phyloP scores from a whole-genome alignment of 1,139 yeast genomes.

The Blastobotrys apis region DNA sequence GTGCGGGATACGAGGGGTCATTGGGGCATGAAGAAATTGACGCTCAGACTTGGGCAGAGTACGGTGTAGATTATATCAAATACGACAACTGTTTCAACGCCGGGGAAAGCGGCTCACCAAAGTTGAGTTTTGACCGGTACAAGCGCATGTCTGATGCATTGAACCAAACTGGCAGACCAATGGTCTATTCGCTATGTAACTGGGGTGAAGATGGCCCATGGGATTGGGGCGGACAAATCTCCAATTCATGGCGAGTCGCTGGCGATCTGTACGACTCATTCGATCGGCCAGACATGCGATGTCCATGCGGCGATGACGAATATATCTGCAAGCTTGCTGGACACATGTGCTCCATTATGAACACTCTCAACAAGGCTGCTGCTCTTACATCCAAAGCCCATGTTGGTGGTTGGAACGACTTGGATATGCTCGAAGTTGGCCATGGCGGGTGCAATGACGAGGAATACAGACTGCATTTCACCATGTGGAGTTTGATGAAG shows the following conservation, averaged over 20 bases:
- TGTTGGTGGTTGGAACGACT: slow-evolving; percentile 31
- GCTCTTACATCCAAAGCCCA: slow-evolving; percentile 1
- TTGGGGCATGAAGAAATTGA: slow-evolving; percentile 31
- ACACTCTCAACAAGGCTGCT: slow-evolving; percentile 31
- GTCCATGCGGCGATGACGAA: slow-evolving; percentile 29
- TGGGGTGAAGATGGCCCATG: slow-evolving; percentile 35
- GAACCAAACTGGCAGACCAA: slow-evolving; percentile 30
- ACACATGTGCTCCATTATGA: slow-evolving; percentile 30
- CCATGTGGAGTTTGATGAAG: slow-evolving; percentile 31
- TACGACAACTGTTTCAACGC: slow-evolving; percentile 34
- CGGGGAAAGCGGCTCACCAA: slow-evolving; percentile 30
- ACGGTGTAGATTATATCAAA: slow-evolving; percentile 34
- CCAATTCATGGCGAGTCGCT: slow-evolving; percentile 33
- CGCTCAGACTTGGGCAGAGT: slow-evolving; percentile 31
- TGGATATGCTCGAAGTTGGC: slow-evolving; percentile 34
- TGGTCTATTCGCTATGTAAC: slow-evolving; percentile 33
- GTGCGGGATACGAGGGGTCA: slow-evolving; percentile 33
- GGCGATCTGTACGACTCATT: slow-evolving; percentile 31
- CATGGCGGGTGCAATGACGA: slow-evolving; percentile 32
- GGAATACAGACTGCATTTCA: slow-evolving; percentile 18
- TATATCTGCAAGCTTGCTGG: slow-evolving; percentile 27
- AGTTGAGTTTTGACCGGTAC: slow-evolving; percentile 29
- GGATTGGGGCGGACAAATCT: slow-evolving; percentile 31
- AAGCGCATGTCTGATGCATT: slow-evolving; percentile 32
- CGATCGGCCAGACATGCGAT: slow-evolving; percentile 28